A percentile compares a stretch with the other conserved stretches of the same genome.
phyloP scores from a whole-genome alignment of 2,329 filamentous ascomycete species.

The Leptographium lundbergii region DNA sequence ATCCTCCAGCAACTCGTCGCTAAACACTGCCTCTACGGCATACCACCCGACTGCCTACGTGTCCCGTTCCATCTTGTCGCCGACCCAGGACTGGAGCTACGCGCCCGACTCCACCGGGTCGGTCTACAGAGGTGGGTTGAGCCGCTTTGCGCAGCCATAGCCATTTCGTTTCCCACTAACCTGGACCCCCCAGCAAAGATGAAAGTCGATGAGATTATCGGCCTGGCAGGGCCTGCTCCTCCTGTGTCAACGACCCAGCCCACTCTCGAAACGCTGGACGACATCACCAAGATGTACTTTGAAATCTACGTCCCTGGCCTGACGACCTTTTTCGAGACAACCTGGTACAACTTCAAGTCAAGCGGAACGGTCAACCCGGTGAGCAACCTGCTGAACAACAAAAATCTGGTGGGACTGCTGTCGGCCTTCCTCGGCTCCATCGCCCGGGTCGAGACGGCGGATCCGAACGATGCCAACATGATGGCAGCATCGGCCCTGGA shows the following conservation, averaged over 20 bases:
- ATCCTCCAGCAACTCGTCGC: not conserved
- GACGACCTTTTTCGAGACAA: constrained; percentile 66
- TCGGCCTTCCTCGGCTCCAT: constrained; percentile 49
- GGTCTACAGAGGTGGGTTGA: not conserved
- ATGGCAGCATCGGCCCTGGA: constrained; percentile 41
- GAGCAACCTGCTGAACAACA: constrained; percentile 36
- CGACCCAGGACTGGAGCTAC: not conserved
- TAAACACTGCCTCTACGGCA: not conserved
- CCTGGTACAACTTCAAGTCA: constrained; percentile 56
- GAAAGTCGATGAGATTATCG: constrained; percentile 61
- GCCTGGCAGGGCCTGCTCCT: constrained; percentile 44
- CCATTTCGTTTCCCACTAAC: not conserved
- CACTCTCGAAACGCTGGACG: constrained; percentile 41
- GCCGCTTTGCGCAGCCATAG: not conserved
- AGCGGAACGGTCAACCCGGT: constrained; percentile 26
- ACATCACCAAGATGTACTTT: constrained; percentile 59
- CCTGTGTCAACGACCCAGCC: constrained; percentile 40
- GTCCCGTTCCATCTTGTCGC: constrained; percentile 2
- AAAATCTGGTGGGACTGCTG: constrained; percentile 52
- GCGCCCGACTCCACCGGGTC: not conserved
- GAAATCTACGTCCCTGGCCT: constrained; percentile 63
- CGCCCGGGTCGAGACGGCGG: constrained; percentile 33
- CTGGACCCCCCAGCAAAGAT: constrained; percentile 30
- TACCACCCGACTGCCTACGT: constrained; percentile 1
- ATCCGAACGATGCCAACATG: constrained; percentile 32